Evolutionary conservation across 225 moss, liverwort and hornwort genomes (phyloP).

Genomic region (Physcomitrellopsis africana): DNA sequence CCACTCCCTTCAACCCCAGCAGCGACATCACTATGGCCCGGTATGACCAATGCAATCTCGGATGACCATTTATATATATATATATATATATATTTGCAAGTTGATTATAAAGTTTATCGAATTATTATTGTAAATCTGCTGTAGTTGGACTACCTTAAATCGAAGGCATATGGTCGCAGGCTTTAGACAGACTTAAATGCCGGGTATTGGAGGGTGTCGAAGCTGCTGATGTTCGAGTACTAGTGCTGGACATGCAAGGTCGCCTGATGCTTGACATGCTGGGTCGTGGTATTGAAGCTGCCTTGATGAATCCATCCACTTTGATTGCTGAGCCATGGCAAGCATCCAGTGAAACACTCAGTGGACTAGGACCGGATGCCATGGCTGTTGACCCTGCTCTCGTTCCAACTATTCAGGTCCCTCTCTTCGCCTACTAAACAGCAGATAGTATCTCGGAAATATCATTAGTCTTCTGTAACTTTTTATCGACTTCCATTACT

Average conservation of each 20-base stretch:
- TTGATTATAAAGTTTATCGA: not conserved
- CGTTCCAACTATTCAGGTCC: constrained; percentile 79
- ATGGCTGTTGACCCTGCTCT: constrained; percentile 91
- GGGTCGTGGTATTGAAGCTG: constrained; percentile 92
- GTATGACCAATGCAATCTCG: constrained; percentile 42
- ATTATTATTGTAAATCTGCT: not conserved
- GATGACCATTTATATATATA: not conserved
- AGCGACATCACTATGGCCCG: constrained; percentile 82
- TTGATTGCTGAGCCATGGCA: constrained; percentile 93
- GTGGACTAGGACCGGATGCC: constrained; percentile 85
- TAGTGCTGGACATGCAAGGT: constrained; percentile 99
- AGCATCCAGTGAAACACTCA: constrained; percentile 75
- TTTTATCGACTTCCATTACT: not conserved
- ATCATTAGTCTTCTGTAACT: constrained; percentile 3
- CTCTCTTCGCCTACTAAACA: constrained; percentile 4
- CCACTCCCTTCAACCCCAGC: constrained; percentile 66
- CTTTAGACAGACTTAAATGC: constrained; percentile 89
- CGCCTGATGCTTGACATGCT: constrained; percentile 85
- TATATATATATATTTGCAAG: too few relatives aligned
- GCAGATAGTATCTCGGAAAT: not conserved
- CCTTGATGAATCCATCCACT: constrained; percentile 80
- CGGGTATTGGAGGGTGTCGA: constrained; percentile 92
- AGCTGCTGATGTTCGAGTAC: constrained; percentile 84
- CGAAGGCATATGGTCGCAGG: constrained; percentile 48
- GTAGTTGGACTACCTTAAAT: constrained; percentile 12